Evolutionary conservation across 495 filamentous ascomycete species (phyloP).

Genomic region (Aspergillus asperescens): DNA sequence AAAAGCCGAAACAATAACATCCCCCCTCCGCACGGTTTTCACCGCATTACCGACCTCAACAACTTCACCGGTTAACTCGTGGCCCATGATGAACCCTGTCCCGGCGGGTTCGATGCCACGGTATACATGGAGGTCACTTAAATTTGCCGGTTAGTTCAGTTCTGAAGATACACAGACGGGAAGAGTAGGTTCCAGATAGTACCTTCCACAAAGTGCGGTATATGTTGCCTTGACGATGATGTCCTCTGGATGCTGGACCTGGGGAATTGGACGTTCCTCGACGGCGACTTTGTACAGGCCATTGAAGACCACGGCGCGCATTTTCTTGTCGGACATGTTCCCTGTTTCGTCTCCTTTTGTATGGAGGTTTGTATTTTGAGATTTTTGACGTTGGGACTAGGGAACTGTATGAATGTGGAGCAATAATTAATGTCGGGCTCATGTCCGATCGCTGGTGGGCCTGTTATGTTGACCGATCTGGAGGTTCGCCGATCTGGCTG

Average conservation of each 20-base stretch:
- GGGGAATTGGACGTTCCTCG: slow-evolving; percentile 47
- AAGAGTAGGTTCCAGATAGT: slow-evolving; percentile 1
- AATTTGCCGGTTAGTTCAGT: not conserved
- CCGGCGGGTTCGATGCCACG: slow-evolving; percentile 68
- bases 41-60: slow-evolving; percentile 62
- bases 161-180: not conserved
- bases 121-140: slow-evolving; percentile 84
- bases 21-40: slow-evolving; percentile 65
- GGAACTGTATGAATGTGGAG: not conserved
- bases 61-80: slow-evolving; percentile 76
- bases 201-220: slow-evolving; percentile 90
- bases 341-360: not conserved
- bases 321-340: slow-evolving; percentile 26
- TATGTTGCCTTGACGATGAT: slow-evolving; percentile 80
- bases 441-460: slow-evolving; percentile 16
- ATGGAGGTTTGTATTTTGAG: not conserved
- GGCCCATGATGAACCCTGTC: slow-evolving; percentile 63
- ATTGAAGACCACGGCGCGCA: slow-evolving; percentile 49
- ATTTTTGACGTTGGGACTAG: no score
- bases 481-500: not conserved
- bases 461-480: slow-evolving; percentile 1
- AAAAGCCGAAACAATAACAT: slow-evolving; percentile 77
- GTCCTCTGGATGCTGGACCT: slow-evolving; percentile 65
- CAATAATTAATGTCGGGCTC: slow-evolving; percentile 1
- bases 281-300: slow-evolving; percentile 44